phyloP scores from a whole-genome alignment of 345 rosid genomes.

The Ceriops decandra region DNA sequence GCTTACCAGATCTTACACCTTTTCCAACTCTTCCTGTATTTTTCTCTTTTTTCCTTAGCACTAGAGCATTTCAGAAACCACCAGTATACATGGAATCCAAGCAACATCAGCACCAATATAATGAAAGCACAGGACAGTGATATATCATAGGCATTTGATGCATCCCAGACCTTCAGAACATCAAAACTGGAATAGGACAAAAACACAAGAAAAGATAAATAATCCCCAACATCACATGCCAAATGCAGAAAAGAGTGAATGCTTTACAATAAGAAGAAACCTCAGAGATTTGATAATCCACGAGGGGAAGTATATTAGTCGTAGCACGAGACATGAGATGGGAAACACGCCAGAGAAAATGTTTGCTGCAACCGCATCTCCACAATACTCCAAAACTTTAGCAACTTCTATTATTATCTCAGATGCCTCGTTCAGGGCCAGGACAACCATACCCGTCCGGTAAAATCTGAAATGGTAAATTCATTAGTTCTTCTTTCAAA shows the following conservation, averaged over 20 bases:
- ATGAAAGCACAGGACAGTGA: constrained; percentile 68
- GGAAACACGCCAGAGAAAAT: constrained; percentile 85
- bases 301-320: constrained; percentile 86
- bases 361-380: constrained; percentile 78
- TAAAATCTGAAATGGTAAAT: constrained; percentile 53
- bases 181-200: constrained; percentile 47
- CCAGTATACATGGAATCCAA: constrained; percentile 95
- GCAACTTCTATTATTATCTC: constrained; percentile 90
- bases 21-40: constrained; percentile 92
- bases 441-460: constrained; percentile 69
- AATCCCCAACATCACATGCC: neutral
- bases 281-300: constrained; percentile 76
- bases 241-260: constrained; percentile 13
- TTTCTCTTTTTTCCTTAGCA: constrained; percentile 65
- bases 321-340: constrained; percentile 73
- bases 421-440: constrained; percentile 91
- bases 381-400: constrained; percentile 77
- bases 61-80: constrained; percentile 82
- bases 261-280: constrained; percentile 35
- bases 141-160: constrained; percentile 36
- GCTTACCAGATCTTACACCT: constrained; percentile 92
- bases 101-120: constrained; percentile 74
- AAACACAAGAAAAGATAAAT: constrained; percentile 19
- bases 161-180: constrained; percentile 43
- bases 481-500: neutral